Evolutionary conservation across 768 basidiomycete species (phyloP).

Genomic region (Suillus subaureus): DNA sequence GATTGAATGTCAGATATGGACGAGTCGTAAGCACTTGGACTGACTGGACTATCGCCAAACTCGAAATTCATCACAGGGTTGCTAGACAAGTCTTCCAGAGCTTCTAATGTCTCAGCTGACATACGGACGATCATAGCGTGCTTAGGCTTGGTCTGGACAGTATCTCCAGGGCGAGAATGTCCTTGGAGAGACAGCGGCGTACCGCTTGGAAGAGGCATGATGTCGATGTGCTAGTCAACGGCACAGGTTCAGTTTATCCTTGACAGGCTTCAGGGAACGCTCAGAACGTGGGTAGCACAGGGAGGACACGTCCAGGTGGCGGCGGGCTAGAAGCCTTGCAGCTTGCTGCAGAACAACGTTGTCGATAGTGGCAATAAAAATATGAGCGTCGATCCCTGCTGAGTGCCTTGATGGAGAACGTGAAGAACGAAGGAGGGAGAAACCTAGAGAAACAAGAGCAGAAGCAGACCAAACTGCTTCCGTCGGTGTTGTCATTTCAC

Average conservation of each 20-base stretch:
- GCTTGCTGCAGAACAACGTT: constrained; percentile 3
- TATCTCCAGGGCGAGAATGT: constrained; percentile 55
- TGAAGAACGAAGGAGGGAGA: constrained; percentile 8
- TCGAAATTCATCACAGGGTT: constrained; percentile 56
- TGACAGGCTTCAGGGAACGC: not conserved
- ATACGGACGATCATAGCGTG: constrained; percentile 77
- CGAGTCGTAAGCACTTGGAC: constrained; percentile 21
- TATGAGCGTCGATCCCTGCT: not conserved
- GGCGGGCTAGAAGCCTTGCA: constrained; percentile 5
- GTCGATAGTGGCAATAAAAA: not conserved
- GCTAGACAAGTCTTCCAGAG: constrained; percentile 52
- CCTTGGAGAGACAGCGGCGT: constrained; percentile 60
- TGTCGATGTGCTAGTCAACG: constrained; percentile 9
- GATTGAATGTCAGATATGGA: constrained; percentile 5
- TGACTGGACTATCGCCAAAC: constrained; percentile 62
- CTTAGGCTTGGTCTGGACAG: constrained; percentile 62
- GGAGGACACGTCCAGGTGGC: constrained; percentile 4
- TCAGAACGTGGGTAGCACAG: constrained; percentile 7
- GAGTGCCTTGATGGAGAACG: constrained; percentile 8
- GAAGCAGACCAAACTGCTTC: constrained; percentile 8
- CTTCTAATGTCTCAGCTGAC: constrained; percentile 72
- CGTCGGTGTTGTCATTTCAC: constrained; percentile 6
- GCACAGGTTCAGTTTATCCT: not conserved
- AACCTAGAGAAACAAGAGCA: constrained; percentile 10
- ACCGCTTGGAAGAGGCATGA: constrained; percentile 69